Conservation (phyloP, 257 asterid species). For the Primulina huaijiensis region DNA sequence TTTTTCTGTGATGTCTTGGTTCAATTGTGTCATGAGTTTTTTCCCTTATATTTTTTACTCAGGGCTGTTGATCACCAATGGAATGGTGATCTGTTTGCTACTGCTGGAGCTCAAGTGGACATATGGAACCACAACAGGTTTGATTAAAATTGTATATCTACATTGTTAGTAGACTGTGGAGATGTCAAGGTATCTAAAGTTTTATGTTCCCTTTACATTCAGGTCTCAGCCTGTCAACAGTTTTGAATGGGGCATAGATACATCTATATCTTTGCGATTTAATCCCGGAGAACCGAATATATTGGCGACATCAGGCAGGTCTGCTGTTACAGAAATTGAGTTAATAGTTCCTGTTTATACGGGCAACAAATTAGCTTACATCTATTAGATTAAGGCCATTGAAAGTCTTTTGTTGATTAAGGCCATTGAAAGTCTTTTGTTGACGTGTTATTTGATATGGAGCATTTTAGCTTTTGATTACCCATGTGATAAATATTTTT, state of each 20-base stretch:
- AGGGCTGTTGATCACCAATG: constrained; percentile 97
- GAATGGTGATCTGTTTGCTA: constrained; percentile 88
- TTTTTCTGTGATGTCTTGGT: constrained; percentile 2
- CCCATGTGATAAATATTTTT: no score
- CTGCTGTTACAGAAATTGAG: constrained; percentile 17
- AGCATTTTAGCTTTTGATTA: no score
- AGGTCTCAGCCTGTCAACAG: constrained; percentile 92
- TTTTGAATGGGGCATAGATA: constrained; percentile 77
- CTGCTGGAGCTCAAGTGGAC: constrained; percentile 95
- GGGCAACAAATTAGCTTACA: no score
- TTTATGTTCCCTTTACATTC: constrained; percentile 29
- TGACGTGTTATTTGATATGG: no score
- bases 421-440: no score
- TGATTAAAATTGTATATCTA: constrained; percentile 9
- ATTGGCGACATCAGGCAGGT: constrained; percentile 91
- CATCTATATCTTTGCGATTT: constrained; percentile 76
- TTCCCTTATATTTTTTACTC: constrained; percentile 6
- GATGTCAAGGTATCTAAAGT: constrained; percentile 17
- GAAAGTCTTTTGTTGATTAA: no score
- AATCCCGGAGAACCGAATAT: constrained; percentile 92
- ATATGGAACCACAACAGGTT: constrained; percentile 97
- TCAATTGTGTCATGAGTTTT: background rate
- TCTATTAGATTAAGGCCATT: no score
- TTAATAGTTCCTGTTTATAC: constrained; percentile 9
- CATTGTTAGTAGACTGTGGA: background rate